These are phyloP conservation scores for Termitomyces sp. DNA, from an alignment of 768 basidiomycete species.

Conservation along the genomic window DNA sequence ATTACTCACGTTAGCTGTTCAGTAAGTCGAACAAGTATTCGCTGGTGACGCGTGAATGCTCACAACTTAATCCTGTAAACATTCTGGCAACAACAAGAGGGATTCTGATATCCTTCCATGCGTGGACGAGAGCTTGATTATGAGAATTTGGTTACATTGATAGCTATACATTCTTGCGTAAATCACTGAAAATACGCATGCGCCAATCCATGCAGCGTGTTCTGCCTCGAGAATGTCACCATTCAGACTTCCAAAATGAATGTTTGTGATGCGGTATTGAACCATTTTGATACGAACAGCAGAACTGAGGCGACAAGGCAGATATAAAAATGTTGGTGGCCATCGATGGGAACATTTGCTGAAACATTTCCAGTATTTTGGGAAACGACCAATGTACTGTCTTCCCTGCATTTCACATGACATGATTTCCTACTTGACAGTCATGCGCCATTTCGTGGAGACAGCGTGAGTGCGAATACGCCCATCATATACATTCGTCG, in stretches of 20 bases:
- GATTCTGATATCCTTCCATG: slow-evolving; percentile 3
- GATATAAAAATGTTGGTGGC: no score
- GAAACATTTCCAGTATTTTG: no score
- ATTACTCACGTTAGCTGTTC: slow-evolving; percentile 6
- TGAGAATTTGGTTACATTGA: no score
- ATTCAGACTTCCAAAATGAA: neutral
- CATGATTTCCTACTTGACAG: no score
- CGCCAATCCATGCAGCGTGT: slow-evolving; percentile 5
- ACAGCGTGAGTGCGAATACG: no score
- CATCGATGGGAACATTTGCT: no score
- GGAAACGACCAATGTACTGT: no score
- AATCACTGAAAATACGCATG: neutral
- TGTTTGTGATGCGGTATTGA: neutral
- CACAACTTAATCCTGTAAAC: neutral
- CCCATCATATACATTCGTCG: no score
- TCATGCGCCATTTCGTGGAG: no score
- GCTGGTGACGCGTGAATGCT: neutral
- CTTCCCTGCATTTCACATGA: no score
- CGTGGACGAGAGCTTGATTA: neutral
- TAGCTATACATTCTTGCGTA: slow-evolving; percentile 2
- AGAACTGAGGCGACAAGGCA: no score
- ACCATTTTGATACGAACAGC: neutral
- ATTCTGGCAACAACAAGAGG: slow-evolving; percentile 4
- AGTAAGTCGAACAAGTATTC: slow-evolving; percentile 4
- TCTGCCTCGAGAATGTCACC: slow-evolving; percentile 3